Evolutionary conservation across 257 asterid genomes (phyloP).

Genomic region (Fraxinus anomala): DNA sequence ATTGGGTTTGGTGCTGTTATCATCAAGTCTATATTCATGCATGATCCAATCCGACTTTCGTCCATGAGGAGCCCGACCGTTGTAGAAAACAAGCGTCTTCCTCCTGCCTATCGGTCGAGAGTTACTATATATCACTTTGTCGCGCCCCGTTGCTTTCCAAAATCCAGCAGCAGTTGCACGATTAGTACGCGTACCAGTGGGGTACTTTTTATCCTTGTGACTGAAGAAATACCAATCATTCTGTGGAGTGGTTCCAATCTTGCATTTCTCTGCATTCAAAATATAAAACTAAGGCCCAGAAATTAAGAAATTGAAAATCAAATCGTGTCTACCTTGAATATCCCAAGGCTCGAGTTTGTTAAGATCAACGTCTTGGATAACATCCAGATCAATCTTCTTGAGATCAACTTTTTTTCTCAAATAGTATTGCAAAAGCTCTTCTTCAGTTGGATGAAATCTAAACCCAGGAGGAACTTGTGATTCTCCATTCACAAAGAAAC

Average conservation of each 20-base stretch:
- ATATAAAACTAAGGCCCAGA: no score
- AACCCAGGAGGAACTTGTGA: constrained; percentile 73
- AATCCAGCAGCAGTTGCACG: constrained; percentile 67
- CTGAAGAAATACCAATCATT: constrained; percentile 72
- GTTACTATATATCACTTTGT: constrained; percentile 54
- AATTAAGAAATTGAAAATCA: no score
- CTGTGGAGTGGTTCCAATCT: constrained; percentile 56
- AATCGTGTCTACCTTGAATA: constrained; percentile 48
- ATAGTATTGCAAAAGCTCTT: constrained; percentile 64
- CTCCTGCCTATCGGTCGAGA: constrained; percentile 56
- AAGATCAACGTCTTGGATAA: constrained; percentile 67
- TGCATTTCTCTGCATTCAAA: constrained; percentile 48
- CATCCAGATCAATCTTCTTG: constrained; percentile 60
- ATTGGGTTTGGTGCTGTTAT: not conserved
- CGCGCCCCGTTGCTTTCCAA: constrained; percentile 79
- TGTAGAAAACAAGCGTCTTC: constrained; percentile 72
- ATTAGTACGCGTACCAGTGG: constrained; percentile 63
- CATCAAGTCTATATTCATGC: constrained; percentile 66
- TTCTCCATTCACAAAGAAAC: constrained; percentile 51
- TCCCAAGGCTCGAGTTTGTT: constrained; percentile 81
- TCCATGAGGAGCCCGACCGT: constrained; percentile 73
- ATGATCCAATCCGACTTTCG: constrained; percentile 68
- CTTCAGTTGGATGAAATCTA: constrained; percentile 74
- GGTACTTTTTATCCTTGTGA: constrained; percentile 73
- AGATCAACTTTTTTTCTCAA: constrained; percentile 53